A percentile compares a stretch with the other conserved stretches of the same genome.
phyloP scores from a whole-genome alignment of 306 rosid genomes.

The Malus fusca region DNA sequence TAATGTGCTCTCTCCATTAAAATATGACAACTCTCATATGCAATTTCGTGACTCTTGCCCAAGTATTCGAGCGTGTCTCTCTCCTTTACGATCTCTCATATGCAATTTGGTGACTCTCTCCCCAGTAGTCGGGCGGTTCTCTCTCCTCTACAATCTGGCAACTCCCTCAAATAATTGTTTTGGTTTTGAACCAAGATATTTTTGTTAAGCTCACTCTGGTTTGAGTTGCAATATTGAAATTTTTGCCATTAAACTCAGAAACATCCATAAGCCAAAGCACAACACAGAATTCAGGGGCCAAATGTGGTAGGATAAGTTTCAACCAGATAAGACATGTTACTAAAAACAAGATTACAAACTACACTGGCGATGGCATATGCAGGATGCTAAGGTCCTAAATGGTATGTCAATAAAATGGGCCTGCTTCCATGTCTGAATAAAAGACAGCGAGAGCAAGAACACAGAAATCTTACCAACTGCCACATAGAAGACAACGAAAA shows the following conservation, averaged over 20 bases:
- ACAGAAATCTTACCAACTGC: neutral
- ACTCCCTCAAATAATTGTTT: neutral
- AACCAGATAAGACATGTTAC: neutral
- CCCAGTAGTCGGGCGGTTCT: neutral
- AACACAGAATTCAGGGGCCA: neutral
- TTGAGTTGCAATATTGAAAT: neutral
- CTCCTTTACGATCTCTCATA: neutral
- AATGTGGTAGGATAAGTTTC: neutral
- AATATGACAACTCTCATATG: too few relatives aligned
- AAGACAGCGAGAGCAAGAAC: neutral
- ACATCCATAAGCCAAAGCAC: neutral
- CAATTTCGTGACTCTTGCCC: too few relatives aligned
- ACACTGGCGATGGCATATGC: neutral
- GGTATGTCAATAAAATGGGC: neutral
- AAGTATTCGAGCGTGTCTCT: too few relatives aligned
- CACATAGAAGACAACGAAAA: neutral
- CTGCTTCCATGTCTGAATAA: neutral
- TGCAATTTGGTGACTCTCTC: neutral
- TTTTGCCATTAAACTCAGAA: neutral
- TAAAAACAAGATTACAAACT: neutral
- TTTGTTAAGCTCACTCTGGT: neutral
- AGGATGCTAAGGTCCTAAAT: neutral
- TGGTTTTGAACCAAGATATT: neutral
- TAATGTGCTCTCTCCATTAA: too few relatives aligned
- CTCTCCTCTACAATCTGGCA: neutral